Evolutionary conservation across 2,329 filamentous ascomycete species (phyloP), one percentile per base, ranked within the genome.

Genomic region (Beauveria rudraprayagi): DNA sequence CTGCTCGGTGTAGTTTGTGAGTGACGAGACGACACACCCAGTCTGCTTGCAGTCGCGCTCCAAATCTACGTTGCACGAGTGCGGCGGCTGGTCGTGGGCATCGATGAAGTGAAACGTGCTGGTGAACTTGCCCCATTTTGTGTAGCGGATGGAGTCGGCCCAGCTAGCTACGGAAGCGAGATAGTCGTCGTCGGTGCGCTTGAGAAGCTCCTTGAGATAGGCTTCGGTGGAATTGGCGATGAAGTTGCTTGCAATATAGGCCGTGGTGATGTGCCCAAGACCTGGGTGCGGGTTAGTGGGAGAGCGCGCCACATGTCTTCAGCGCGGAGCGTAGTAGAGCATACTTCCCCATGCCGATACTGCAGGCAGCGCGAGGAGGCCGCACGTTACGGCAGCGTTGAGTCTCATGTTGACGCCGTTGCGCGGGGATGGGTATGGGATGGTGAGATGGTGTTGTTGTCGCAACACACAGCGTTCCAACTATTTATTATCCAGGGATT

Each of bases 51-150:
- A 89, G 73, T 88, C 86, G 59, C 86, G 81, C 26, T 77, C 73
- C 62, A 80, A 79, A 66, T 83, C 78, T 64, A 88, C 80, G 63
- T 77, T 77, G 74, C 86, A 88, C 51, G 72, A 75, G 17, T 68
- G 67, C 1, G 85, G 85, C 60, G 86, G 86, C 66, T 74, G 71
- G 72, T 89, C 86, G 67, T 86, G 80, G 62, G 85, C 85, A 70
- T 88, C 86, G 72, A 89, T 88, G 74, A 84, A 89, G 77, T 89
- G 86, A 71, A 86, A 87, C 40, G 79, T 80, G 65, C 78, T 82
- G 9, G 81, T 84, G 71, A 84, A 88, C 43, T 77, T 77, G 16
- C 83, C 85, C 75, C 82, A 85, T 70, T 80, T 78, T 8, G 83
- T 86, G 73, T 88, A 88, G 26, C 85, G 79, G 70, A 86, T 78